These are phyloP conservation scores for Calonectria henricotiae DNA, from an alignment of 2,329 filamentous ascomycete species.

Conservation along the genomic window DNA sequence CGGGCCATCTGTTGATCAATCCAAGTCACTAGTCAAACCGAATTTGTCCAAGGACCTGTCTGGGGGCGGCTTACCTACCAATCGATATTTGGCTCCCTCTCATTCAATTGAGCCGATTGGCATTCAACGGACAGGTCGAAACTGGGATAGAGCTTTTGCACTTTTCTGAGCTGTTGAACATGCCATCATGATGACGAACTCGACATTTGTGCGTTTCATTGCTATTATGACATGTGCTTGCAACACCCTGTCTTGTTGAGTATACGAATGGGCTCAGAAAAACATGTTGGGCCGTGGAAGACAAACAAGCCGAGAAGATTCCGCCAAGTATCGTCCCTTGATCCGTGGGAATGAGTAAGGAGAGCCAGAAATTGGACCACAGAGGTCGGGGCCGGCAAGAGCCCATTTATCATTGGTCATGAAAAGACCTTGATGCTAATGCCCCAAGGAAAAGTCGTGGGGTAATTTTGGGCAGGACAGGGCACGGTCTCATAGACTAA, in stretches of 20 bases:
- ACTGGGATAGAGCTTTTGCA: not conserved
- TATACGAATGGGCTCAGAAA: no score
- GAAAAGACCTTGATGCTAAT: not conserved
- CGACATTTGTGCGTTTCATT: not conserved
- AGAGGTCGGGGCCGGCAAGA: not conserved
- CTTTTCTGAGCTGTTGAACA: not conserved
- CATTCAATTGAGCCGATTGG: not conserved
- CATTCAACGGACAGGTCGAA: not conserved
- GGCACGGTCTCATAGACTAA: not conserved
- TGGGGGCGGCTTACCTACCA: not conserved
- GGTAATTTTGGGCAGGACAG: constrained; percentile 2
- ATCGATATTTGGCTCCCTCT: not conserved
- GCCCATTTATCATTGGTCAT: constrained; percentile 1
- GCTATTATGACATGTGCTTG: not conserved
- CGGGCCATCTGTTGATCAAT: constrained; percentile 13
- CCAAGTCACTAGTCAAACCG: constrained; percentile 6
- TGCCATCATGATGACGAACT: not conserved
- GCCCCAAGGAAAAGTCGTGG: not conserved
- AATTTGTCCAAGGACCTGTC: constrained; percentile 6
- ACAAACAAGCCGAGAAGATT: not conserved
- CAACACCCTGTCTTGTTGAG: not conserved
- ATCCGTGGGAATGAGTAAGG: not conserved
- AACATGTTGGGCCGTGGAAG: not conserved
- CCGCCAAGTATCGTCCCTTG: not conserved
- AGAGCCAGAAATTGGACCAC: not conserved